Base-by-base conservation (phyloP, 2,329 filamentous ascomycete genomes). In the Calonectria pseudoturangicola region DNA sequence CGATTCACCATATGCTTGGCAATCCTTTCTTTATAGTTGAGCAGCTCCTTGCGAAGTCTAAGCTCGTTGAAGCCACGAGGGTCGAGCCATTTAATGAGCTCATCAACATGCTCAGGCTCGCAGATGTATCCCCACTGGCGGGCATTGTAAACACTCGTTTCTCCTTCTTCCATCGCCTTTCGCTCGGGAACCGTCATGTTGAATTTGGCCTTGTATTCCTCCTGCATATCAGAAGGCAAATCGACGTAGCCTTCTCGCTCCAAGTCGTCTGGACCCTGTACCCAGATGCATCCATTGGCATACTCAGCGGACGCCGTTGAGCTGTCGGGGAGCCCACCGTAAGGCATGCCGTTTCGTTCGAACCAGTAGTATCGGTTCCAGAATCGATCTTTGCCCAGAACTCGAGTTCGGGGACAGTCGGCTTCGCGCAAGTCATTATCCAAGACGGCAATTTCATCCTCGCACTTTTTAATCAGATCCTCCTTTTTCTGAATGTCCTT, bases 291-390 rank as follows among this genome's bases (percentile, higher is more conserved):
- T 10, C 95, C 97, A 82, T 98, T 99, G 48, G 96, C 96, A 81
- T 98, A 99, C 10, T 91, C 93, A 27, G 96, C 95, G 56, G 92
- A 89, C 1, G 95, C 94, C 1, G 96, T 98, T 18, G 96, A 98
- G 83, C 95, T 98, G 75, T 90, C 91, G 0, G 96, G 96, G 68
- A 98, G 88, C 5, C 97, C 97, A 39, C 90, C 95, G 80, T 96
- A 98, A 0, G 97, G 97, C 96, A 98, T 98, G 28, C 96, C 97
- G 81, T 98, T 99, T 74, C 96, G 93, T 85, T 99, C 97, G 83
- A 98, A 98, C 96, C 97, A 99, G 88, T 97, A 98, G 85, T 98
- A 99, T 67, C 96, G 92, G 84, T 99, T 98, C 92, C 96, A 98
- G 88, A 98, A 99, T 54, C 97, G 92, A 84, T 99, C 97, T 83